These are phyloP conservation scores for Leccinellum albellum DNA, from an alignment of 768 basidiomycete genomes.

Conservation along the genomic window DNA sequence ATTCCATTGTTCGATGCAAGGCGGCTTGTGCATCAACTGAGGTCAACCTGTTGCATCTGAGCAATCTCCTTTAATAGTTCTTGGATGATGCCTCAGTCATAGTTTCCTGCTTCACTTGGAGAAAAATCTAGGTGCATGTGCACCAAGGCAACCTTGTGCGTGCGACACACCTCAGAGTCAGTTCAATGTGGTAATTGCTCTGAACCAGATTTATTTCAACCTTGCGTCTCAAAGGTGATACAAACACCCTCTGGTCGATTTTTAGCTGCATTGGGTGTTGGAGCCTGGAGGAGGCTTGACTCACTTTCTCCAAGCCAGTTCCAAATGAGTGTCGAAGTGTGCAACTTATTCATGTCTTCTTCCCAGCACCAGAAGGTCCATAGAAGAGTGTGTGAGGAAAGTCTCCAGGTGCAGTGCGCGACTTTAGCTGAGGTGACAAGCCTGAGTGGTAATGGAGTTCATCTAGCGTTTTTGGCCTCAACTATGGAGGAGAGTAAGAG, in stretches of 20 bases:
- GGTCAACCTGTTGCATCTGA: conserved; percentile 96
- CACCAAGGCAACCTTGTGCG: not conserved
- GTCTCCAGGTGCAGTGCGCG: conserved; percentile 84
- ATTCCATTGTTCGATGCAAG: conserved; percentile 95
- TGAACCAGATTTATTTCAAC: conserved; percentile 96
- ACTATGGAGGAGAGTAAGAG: conserved; percentile 41
- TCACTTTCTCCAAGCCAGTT: conserved; percentile 85
- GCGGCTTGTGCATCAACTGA: conserved; percentile 95
- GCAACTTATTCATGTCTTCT: conserved; percentile 94
- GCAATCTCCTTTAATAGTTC: conserved; percentile 98
- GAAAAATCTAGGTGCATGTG: conserved; percentile 1
- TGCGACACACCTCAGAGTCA: conserved; percentile 81
- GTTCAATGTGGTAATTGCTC: conserved; percentile 96
- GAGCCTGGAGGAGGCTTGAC: no score
- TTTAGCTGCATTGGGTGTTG: conserved; percentile 63
- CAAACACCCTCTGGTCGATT: conserved; percentile 95
- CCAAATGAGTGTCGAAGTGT: conserved; percentile 89
- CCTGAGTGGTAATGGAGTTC: conserved; percentile 84
- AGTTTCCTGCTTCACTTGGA: conserved; percentile 91
- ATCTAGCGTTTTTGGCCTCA: conserved; percentile 79
- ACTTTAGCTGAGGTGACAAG: conserved; percentile 74
- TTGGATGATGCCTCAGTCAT: conserved; percentile 92
- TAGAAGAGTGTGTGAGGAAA: conserved; percentile 98
- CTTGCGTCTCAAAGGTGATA: conserved; percentile 91
- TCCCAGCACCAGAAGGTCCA: conserved; percentile 94